These are phyloP conservation scores for Tricholoma saponaceum DNA, from an alignment of 768 basidiomycete genomes.

Conservation along the genomic window DNA sequence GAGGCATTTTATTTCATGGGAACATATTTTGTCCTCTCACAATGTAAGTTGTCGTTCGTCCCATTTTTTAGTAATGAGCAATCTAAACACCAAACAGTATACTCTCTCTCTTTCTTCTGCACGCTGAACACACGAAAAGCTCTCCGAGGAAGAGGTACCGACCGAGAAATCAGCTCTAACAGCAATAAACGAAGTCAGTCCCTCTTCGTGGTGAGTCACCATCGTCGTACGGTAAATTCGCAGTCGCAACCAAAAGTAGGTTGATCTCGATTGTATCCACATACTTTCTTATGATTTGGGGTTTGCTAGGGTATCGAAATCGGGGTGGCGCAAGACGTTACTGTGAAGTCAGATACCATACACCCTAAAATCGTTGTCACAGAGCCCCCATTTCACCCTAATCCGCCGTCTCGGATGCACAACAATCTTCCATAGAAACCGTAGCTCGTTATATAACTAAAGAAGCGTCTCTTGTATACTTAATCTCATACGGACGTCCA, in stretches of 20 bases:
- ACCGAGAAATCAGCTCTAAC: constrained; percentile 25
- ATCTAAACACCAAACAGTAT: constrained; percentile 24
- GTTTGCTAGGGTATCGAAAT: constrained; percentile 13
- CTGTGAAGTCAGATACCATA: constrained; percentile 10
- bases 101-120: constrained; percentile 34
- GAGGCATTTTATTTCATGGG: constrained; percentile 4
- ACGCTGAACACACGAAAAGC: constrained; percentile 56
- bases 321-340: constrained; percentile 14
- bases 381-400: not conserved
- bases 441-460: not conserved
- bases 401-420: not conserved
- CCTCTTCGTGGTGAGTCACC: not conserved
- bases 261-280: not conserved
- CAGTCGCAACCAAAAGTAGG: constrained; percentile 3
- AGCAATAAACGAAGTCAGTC: constrained; percentile 6
- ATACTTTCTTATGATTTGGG: not conserved
- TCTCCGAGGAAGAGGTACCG: constrained; percentile 48
- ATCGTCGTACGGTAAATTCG: not conserved
- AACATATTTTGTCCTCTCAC: constrained; percentile 1
- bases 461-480: too few relatives aligned
- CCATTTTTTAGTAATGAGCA: not conserved
- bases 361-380: not conserved
- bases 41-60: not conserved
- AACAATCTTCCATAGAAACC: not conserved
- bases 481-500: not conserved